These are phyloP conservation scores for Cicer arietinum DNA, from an alignment of 306 rosid genomes.

Conservation along the genomic window DNA sequence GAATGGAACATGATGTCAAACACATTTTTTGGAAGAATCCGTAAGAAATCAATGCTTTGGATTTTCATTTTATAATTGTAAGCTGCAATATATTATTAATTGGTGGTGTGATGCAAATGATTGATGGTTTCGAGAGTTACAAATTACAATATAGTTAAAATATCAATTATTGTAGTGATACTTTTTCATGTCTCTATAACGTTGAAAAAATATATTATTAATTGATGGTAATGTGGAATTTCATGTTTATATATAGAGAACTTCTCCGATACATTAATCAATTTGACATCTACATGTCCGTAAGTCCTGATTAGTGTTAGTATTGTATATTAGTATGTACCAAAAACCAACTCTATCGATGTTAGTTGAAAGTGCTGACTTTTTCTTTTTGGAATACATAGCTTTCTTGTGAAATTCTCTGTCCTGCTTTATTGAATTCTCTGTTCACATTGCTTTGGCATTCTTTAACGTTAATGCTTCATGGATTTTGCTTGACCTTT, in stretches of 20 bases:
- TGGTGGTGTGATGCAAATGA: not conserved
- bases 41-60: slow-evolving; percentile 16
- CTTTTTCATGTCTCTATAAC: no score
- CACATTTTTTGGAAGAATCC: slow-evolving; percentile 1
- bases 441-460: slow-evolving; percentile 15
- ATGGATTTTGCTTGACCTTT: slow-evolving; percentile 26
- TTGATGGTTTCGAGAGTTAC: no score
- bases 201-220: not conserved
- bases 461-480: slow-evolving; percentile 32
- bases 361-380: not conserved
- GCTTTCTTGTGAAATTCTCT: slow-evolving; percentile 8
- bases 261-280: not conserved
- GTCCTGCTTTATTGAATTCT: slow-evolving; percentile 29
- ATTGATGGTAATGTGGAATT: slow-evolving; percentile 21
- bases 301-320: not conserved
- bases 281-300: no score
- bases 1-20: not conserved
- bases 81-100: slow-evolving; percentile 9
- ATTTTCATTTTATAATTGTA: slow-evolving; percentile 29
- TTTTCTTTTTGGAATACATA: slow-evolving; percentile 6
- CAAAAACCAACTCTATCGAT: not conserved
- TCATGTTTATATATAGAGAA: not conserved
- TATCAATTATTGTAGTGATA: no score
- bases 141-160: no score
- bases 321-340: not conserved